phyloP scores from a whole-genome alignment of 2,329 filamentous ascomycete species.

The Dissoconium aciculare region DNA sequence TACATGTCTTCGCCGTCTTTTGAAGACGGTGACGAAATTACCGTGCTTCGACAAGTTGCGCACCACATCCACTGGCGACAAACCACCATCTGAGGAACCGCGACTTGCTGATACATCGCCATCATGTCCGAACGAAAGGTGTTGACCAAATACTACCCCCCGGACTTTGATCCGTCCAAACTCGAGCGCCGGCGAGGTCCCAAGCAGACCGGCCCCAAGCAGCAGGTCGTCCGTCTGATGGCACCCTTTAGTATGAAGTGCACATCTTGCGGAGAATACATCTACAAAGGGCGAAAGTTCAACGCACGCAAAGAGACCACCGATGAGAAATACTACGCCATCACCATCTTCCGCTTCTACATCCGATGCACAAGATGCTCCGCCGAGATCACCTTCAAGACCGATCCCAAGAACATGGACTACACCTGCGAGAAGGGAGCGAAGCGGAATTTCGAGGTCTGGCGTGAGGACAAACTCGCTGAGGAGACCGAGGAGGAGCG shows the following conservation, averaged over 20 bases:
- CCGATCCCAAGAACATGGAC: constrained; percentile 89
- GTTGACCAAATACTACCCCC: constrained; percentile 49
- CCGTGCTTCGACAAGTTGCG: too few species aligned
- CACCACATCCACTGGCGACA: too few species aligned
- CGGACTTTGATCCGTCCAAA: constrained; percentile 80
- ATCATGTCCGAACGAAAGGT: constrained; percentile 79
- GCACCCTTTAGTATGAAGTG: constrained; percentile 73
- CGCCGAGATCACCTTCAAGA: constrained; percentile 81
- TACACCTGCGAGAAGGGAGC: constrained; percentile 71
- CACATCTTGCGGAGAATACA: constrained; percentile 57
- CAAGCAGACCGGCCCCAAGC: constrained; percentile 60
- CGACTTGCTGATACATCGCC: too few species aligned
- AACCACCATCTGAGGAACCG: too few species aligned
- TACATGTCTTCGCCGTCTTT: too few species aligned
- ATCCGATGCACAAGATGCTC: constrained; percentile 68
- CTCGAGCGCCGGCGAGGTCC: constrained; percentile 51
- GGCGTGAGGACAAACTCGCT: constrained; percentile 52
- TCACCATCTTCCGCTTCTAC: constrained; percentile 80
- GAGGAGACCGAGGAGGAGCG: constrained; percentile 79
- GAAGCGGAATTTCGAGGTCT: constrained; percentile 85
- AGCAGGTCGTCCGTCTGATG: constrained; percentile 83
- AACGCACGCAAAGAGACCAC: constrained; percentile 89
- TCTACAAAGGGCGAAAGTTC: constrained; percentile 89
- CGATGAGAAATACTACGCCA: constrained; percentile 75
- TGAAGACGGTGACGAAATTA: too few species aligned